These are phyloP conservation scores for Elsinoe australis DNA, from an alignment of 2,329 filamentous ascomycete genomes.

Conservation along the genomic window DNA sequence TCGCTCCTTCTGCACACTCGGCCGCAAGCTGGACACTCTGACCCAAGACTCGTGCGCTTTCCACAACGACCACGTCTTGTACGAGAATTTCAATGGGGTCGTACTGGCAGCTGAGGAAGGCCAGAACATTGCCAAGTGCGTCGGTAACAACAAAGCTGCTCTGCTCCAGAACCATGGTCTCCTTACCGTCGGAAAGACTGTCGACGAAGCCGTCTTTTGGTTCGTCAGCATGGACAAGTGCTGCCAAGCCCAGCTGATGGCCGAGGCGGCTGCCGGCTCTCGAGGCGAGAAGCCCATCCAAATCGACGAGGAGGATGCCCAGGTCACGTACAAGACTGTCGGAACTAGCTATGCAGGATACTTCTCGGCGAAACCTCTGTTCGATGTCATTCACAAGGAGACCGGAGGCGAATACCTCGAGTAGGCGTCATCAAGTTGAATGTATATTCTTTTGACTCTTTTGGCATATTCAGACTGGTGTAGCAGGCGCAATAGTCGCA, in stretches of 20 bases:
- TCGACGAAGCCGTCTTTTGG: constrained; percentile 39
- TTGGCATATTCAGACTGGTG: too few species aligned
- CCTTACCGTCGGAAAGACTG: constrained; percentile 36
- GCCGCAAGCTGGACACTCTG: constrained; percentile 37
- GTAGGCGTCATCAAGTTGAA: constrained; percentile 20
- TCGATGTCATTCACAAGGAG: constrained; percentile 61
- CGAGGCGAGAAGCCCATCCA: constrained; percentile 57
- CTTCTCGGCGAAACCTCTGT: constrained; percentile 64
- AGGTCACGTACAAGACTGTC: constrained; percentile 58
- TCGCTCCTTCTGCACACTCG: constrained; percentile 37
- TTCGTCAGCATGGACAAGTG: constrained; percentile 37
- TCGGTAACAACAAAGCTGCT: constrained; percentile 37
- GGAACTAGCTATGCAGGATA: constrained; percentile 56
- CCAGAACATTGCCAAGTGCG: constrained; percentile 34
- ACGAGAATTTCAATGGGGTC: constrained; percentile 41
- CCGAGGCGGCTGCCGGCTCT: constrained; percentile 54
- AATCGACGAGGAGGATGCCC: constrained; percentile 60
- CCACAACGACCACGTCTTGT: constrained; percentile 35
- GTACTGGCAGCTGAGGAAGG: constrained; percentile 41
- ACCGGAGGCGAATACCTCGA: constrained; percentile 49
- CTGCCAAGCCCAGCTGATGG: constrained; percentile 40
- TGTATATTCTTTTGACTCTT: too few species aligned
- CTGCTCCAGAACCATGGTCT: constrained; percentile 41
- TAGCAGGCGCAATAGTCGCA: too few species aligned
- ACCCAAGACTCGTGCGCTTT: constrained; percentile 40